phyloP scores from a whole-genome alignment of 352 stramenopile genomes.

The Globisporangium cystogenes region DNA sequence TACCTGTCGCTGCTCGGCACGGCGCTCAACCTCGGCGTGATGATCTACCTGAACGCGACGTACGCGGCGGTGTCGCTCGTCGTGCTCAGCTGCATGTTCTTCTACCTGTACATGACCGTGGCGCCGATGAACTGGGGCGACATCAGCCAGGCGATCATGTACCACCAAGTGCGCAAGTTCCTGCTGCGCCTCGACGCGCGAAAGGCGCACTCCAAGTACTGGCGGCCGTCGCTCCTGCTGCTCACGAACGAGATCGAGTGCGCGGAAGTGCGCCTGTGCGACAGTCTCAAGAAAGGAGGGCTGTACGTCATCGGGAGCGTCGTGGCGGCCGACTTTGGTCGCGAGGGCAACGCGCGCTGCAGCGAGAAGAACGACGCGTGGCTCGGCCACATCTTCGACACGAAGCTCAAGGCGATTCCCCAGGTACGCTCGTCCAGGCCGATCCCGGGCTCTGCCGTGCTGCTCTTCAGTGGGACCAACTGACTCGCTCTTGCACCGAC shows the following conservation, averaged over 20 bases:
- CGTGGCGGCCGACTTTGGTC: constrained; percentile 32
- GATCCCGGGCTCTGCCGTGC: no score
- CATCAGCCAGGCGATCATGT: constrained; percentile 84
- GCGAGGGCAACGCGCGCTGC: constrained; percentile 19
- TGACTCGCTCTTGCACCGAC: background rate
- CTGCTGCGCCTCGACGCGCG: constrained; percentile 60
- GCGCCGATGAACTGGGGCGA: constrained; percentile 60
- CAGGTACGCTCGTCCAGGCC: constrained; percentile 9
- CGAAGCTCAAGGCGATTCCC: constrained; percentile 50
- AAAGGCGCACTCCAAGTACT: constrained; percentile 75
- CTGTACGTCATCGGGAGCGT: constrained; percentile 70
- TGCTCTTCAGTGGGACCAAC: no score
- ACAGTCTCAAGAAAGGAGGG: constrained; percentile 78
- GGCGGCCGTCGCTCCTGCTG: constrained; percentile 69
- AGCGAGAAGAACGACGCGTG: constrained; percentile 36
- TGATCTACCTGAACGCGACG: constrained; percentile 69
- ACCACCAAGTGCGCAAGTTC: constrained; percentile 79
- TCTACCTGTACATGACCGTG: constrained; percentile 61
- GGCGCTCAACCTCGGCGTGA: constrained; percentile 56
- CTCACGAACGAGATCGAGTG: constrained; percentile 35
- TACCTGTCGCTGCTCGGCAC: constrained; percentile 52
- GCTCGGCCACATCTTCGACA: constrained; percentile 39
- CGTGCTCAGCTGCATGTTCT: constrained; percentile 49
- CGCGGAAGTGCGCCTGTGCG: constrained; percentile 48
- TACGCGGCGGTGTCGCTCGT: constrained; percentile 52